Evolutionary conservation across 306 rosid species (phyloP), one percentile per base, ranked within the genome.

Genomic region (Erythrophleum fordii): DNA sequence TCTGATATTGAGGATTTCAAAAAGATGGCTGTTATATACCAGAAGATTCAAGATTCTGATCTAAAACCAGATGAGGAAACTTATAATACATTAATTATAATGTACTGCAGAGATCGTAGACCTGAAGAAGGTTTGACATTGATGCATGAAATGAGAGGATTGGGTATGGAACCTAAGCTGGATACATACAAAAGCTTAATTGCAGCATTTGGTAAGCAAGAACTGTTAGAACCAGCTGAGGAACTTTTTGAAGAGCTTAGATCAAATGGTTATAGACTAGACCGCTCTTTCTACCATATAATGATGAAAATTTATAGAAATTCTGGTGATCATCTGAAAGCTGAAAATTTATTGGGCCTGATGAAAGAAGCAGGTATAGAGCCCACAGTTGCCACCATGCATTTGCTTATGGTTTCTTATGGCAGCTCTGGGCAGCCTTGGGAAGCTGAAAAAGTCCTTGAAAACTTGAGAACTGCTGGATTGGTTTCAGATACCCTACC

Each of bases 171-270:
- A 80, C 97, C 97, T 18, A 90, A 87, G 84, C 81, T 86, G 72
- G 95, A 95, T 81, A 89, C 99, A 18, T 95, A 93, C 84, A 90
- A 90, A 90, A 95, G 99, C 85, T 48, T 95, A 89, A 92, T 92
- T 82, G 90, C 99, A 53, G 94, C 97, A 67, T 92, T 91, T 72
- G 87, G 89, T 78, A 95, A 95, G 87, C 94, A 81, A 72, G 84
- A 85, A 74, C 72, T 84, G 75, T 77, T 86, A 73, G 91, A 89
- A 73, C 90, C 88, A 81, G 99, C 97, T 1, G 99, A 93, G 87
- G 94, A 93, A 71, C 95, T 95, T 81, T 95, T 95, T 65, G 95
- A 93, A 86, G 97, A 90, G 86, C 90, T 92, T 73, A 92, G 94
- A 68, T 87, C 92, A 22, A 84, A 79, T 23, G 94, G 89, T 74